Base-by-base conservation (phyloP, 805 yeast species). In the Sugiyamaella floridensis region DNA sequence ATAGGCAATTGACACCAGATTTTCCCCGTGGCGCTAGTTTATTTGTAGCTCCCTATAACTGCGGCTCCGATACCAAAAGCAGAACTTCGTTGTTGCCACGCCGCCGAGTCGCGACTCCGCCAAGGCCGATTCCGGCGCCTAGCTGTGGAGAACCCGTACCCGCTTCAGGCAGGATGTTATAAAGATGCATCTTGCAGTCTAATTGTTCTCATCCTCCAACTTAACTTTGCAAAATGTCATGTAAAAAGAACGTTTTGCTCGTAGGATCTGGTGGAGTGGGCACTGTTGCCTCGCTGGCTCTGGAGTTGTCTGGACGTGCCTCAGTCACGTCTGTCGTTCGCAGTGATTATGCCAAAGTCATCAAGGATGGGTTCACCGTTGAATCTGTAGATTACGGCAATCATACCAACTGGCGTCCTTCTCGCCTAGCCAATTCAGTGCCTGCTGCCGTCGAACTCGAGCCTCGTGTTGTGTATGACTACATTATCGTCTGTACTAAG, bases 231-330 rank as follows among this genome's bases (percentile, higher is more conserved):
- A 22, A 10, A 32, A 43, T 43, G 41, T 14, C 41, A 2, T 26
- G 10, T 12, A 45, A 45, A n/a, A 15, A 10, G 26, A 15, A 45
- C 16, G 41, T 52, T 45, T 71, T 87, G 11, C 71, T 87, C 10
- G 76, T 87, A 41, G 96, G 96, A 10, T 77, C 88, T 43, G 96
- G 96, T 14, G 96, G 95, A 40, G 93, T 88, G 10, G 96, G 96
- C 40, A 76, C 88, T 15, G 78, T 88, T 34, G 82, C 85, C 1
- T 87, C 95, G 0, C 75, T 82, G 48, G 79, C 86, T 0, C 71
- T 88, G 32, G 74, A 72, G 58, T 64, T 66, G 42, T 71, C 76
- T 44, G 79, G 76, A 0, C 66, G 71, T 43, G 73, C 80, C 9
- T 71, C 72, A 20, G 82, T 85, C 11, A 79, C 89, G 2, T 71